A percentile compares a stretch with the other conserved stretches of the same genome.
Evolutionary conservation across 805 yeast species (phyloP).

Genomic region (Barnettozyma botsteinii): DNA sequence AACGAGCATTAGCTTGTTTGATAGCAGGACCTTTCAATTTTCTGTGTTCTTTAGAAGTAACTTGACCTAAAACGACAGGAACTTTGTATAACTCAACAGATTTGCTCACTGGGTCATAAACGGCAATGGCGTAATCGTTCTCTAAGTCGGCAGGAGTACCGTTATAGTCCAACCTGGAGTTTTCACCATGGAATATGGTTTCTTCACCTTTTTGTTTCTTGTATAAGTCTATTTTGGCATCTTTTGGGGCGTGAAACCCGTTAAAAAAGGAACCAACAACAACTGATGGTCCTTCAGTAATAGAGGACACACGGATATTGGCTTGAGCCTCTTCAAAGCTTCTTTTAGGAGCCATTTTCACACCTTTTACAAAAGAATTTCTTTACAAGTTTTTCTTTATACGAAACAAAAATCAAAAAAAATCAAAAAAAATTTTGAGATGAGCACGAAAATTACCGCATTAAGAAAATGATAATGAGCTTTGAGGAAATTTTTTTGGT

Average conservation of each 20-base stretch:
- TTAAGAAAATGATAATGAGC: background rate
- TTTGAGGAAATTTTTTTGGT: background rate
- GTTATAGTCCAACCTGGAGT: slow-evolving; percentile 63
- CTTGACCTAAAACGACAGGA: slow-evolving; percentile 57
- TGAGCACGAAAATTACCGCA: slow-evolving; percentile 1
- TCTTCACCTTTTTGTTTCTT: slow-evolving; percentile 31
- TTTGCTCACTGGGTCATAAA: slow-evolving; percentile 64
- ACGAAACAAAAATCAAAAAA: background rate
- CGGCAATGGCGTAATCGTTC: slow-evolving; percentile 60
- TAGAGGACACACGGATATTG: slow-evolving; percentile 34
- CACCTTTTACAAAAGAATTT: background rate
- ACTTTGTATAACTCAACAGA: slow-evolving; percentile 58
- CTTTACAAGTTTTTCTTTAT: background rate
- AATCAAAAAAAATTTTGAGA: slow-evolving; percentile 2
- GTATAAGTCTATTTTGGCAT: slow-evolving; percentile 58
- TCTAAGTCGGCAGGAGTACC: slow-evolving; percentile 43
- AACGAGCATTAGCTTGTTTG: slow-evolving; percentile 46
- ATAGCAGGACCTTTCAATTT: slow-evolving; percentile 56
- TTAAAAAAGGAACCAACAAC: slow-evolving; percentile 74
- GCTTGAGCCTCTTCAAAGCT: slow-evolving; percentile 32
- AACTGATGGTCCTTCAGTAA: slow-evolving; percentile 39
- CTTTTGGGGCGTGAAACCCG: slow-evolving; percentile 59
- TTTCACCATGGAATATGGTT: slow-evolving; percentile 74
- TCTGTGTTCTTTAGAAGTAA: slow-evolving; percentile 57
- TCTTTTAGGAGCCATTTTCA: slow-evolving; percentile 21